These are phyloP conservation scores for Zalaria sp. DNA, from an alignment of 2,329 filamentous ascomycete species.

Conservation along the genomic window DNA sequence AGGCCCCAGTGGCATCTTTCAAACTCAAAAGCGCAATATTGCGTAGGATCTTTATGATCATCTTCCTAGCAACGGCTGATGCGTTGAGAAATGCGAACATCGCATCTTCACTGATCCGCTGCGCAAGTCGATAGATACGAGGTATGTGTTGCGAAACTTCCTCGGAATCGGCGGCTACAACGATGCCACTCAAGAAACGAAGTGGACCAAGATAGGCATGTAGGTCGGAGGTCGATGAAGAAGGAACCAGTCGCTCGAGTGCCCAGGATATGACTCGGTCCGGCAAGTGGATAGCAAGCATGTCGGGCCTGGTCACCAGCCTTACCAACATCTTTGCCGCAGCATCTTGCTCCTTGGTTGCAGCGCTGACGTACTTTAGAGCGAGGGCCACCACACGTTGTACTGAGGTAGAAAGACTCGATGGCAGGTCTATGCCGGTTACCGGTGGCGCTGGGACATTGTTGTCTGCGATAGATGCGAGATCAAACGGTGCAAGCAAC, in stretches of 20 bases:
- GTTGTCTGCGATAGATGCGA: slow-evolving; percentile 61
- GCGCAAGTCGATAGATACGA: slow-evolving; percentile 50
- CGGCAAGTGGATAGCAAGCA: slow-evolving; percentile 65
- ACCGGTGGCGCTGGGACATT: slow-evolving; percentile 33
- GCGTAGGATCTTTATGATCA: slow-evolving; percentile 71
- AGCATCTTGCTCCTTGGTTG: slow-evolving; percentile 80
- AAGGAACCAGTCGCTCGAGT: slow-evolving; percentile 42
- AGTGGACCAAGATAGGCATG: slow-evolving; percentile 70
- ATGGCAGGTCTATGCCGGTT: slow-evolving; percentile 40
- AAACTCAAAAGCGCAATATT: slow-evolving; percentile 56
- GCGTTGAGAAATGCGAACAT: slow-evolving; percentile 45
- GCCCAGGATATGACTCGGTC: slow-evolving; percentile 57
- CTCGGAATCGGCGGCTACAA: slow-evolving; percentile 56
- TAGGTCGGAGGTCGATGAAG: slow-evolving; percentile 34
- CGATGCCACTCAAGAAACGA: slow-evolving; percentile 63
- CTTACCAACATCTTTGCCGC: slow-evolving; percentile 73
- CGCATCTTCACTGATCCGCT: slow-evolving; percentile 41
- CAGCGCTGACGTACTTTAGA: slow-evolving; percentile 53
- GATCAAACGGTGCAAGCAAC: slow-evolving; percentile 66
- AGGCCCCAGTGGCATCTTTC: slow-evolving; percentile 18
- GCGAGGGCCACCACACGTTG: slow-evolving; percentile 57
- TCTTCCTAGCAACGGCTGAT: slow-evolving; percentile 69
- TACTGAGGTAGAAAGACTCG: slow-evolving; percentile 53
- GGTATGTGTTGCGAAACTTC: slow-evolving; percentile 56
- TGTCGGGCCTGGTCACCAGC: slow-evolving; percentile 71